Percentiles rank a stretch among this genome's conserved stretches.
Evolutionary conservation across 495 filamentous ascomycete genomes (phyloP).

Genomic region (Lophium mytilinum): DNA sequence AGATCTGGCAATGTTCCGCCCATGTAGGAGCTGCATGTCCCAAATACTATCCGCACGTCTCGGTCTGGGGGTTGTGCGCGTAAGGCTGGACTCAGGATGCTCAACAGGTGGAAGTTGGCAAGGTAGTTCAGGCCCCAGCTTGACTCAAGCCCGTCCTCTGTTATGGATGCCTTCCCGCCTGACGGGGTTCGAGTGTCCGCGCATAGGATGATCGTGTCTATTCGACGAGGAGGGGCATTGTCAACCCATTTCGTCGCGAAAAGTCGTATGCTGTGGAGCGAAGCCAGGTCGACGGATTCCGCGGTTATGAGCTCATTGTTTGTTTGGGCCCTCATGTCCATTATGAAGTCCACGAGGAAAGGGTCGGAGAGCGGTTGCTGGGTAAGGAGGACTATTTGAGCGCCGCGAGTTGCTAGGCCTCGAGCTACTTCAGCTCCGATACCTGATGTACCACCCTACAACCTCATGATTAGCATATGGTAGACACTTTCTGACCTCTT

Average conservation of each 20-base stretch:
- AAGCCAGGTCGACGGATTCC: slow-evolving; percentile 84
- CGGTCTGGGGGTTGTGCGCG: slow-evolving; percentile 85
- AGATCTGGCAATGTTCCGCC: slow-evolving; percentile 52
- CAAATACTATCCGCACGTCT: slow-evolving; percentile 80
- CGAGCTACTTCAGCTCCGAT: slow-evolving; percentile 71
- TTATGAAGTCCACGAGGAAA: slow-evolving; percentile 86
- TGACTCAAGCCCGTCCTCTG: slow-evolving; percentile 71
- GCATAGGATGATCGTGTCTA: slow-evolving; percentile 89
- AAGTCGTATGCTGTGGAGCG: slow-evolving; percentile 74
- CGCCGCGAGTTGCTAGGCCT: slow-evolving; percentile 71
- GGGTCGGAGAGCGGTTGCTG: slow-evolving; percentile 70
- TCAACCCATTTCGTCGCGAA: slow-evolving; percentile 99
- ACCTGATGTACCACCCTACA: slow-evolving; percentile 82
- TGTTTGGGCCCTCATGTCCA: slow-evolving; percentile 73
- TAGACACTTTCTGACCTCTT: not conserved
- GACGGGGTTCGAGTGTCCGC: slow-evolving; percentile 65
- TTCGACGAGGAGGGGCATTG: slow-evolving; percentile 80
- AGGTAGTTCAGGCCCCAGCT: slow-evolving; percentile 95
- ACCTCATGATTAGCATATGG: slow-evolving; percentile 10
- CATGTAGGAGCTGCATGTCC: slow-evolving; percentile 82
- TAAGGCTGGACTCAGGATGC: slow-evolving; percentile 79
- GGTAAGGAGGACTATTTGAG: slow-evolving; percentile 85
- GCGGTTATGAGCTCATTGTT: slow-evolving; percentile 87
- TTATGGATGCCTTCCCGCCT: slow-evolving; percentile 42
- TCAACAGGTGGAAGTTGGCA: slow-evolving; percentile 88